Evolutionary conservation across 495 filamentous ascomycete species (phyloP).

Genomic region (Pyrenopolyporus hunteri): DNA sequence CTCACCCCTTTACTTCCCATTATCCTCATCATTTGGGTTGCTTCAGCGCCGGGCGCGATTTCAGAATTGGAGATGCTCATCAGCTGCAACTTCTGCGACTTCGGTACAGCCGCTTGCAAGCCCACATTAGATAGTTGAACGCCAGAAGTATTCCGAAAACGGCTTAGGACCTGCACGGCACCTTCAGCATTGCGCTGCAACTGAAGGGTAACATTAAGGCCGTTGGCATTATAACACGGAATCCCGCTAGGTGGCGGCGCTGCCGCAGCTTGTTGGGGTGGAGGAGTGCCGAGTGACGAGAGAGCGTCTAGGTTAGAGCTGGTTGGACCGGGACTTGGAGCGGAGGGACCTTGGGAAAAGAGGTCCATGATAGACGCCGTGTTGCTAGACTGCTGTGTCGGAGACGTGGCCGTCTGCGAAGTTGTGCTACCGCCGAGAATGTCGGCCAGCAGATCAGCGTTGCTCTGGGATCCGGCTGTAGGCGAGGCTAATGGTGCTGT

Average conservation of each 20-base stretch:
- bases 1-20: constrained; percentile 84
- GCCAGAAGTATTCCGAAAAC: constrained; percentile 78
- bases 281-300: constrained; percentile 54
- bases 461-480: constrained; percentile 73
- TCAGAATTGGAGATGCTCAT: constrained; percentile 83
- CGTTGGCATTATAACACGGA: constrained; percentile 84
- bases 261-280: constrained; percentile 50
- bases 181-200: constrained; percentile 79
- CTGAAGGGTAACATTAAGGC: constrained; percentile 77
- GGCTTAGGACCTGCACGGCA: constrained; percentile 75
- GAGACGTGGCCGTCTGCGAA: constrained; percentile 60
- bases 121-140: constrained; percentile 73
- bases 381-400: constrained; percentile 60
- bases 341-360: constrained; percentile 53
- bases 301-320: constrained; percentile 56
- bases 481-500: constrained; percentile 52
- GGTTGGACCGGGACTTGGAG: constrained; percentile 49
- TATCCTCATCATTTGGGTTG: constrained; percentile 86
- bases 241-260: constrained; percentile 59
- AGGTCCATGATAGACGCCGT: constrained; percentile 88
- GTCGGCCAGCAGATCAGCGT: constrained; percentile 85
- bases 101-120: constrained; percentile 93
- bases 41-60: constrained; percentile 77
- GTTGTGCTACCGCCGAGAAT: constrained; percentile 73
- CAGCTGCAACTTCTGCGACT: constrained; percentile 89